Conservation (phyloP, 192 early-diverging fungal genomes). For the Umbelopsis ramanniana region DNA sequence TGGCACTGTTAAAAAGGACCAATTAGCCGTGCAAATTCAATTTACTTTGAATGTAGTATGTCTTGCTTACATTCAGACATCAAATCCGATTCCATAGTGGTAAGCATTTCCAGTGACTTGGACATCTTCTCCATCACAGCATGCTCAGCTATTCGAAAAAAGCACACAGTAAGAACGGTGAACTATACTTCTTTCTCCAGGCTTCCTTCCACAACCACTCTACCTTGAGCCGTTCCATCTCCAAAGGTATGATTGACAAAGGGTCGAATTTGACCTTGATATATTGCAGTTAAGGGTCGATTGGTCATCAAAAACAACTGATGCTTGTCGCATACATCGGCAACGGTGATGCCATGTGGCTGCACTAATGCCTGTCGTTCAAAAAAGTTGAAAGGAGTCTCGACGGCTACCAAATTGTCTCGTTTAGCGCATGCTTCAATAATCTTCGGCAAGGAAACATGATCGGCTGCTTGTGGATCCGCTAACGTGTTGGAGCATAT, state of each 20-base stretch:
- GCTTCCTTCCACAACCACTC: too few species aligned
- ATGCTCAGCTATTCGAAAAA: conserved; percentile 23
- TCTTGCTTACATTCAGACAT: conserved; percentile 43
- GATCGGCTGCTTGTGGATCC: conserved; percentile 59
- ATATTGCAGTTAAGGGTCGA: conserved; percentile 71
- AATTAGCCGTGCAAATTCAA: not conserved
- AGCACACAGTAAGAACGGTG: too few species aligned
- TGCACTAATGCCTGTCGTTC: conserved; percentile 62
- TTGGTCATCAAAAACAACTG: conserved; percentile 70
- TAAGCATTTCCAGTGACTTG: conserved; percentile 51
- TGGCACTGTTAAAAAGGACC: conserved; percentile 4
- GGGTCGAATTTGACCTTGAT: conserved; percentile 54
- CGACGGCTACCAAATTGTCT: conserved; percentile 63
- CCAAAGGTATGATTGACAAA: conserved; percentile 51
- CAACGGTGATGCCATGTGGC: conserved; percentile 30
- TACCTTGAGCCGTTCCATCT: conserved; percentile 28
- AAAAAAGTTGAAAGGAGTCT: conserved; percentile 78
- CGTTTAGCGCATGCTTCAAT: conserved; percentile 38
- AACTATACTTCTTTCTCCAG: too few species aligned
- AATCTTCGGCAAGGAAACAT: conserved; percentile 60
- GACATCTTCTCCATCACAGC: conserved; percentile 39
- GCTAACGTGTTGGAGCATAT: conserved; percentile 70
- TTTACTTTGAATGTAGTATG: not conserved
- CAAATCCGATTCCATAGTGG: conserved; percentile 54
- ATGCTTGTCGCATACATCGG: conserved; percentile 35